Evolutionary conservation across 306 rosid genomes (phyloP), one percentile per base, ranked within the genome.

Genomic region (Acacia confusa): DNA sequence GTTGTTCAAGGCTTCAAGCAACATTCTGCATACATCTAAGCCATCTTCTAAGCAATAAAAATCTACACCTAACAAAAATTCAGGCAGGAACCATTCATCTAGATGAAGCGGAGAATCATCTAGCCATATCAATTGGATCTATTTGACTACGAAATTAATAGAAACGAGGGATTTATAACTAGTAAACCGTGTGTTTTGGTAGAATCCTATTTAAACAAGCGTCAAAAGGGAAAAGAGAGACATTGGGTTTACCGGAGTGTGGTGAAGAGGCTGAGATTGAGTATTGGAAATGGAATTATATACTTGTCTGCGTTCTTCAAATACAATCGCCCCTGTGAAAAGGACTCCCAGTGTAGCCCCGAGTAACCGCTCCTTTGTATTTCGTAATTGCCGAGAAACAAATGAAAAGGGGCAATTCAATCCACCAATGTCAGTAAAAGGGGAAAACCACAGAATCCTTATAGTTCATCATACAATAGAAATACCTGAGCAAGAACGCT

Each of bases 401-500:
- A 40, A 43, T 3, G 32, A 32, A 63, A 71, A 30, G 4, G 47
- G 25, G 15, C 72, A 60, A 55, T 48, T 43, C 20, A 55, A 43
- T 40, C 50, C 1, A 60, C 0, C 25, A 20, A 45, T 61, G 52
- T 19, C 53, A 30, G 2, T 4, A 12, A 52, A 72, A 78, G 45
- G 8, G 24, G 66, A 44, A 45, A 60, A 41, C 2, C 1, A 30
- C 3, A 15, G 70, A 53, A 78, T 27, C 44, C 36, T 60, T 38
- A 22, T 32, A 47, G 7, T 36, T 34, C 7, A 22, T 30, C 60
- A 38, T 0, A 72, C 28, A 14, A 24, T 14, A 8, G 61, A 36
- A 40, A 4, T 74, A 93, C 97, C 97, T 93, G 96, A 52, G 91
- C 80, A 41, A 93, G 92, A 87, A 93, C 80, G 88, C 97, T 93